Evolutionary conservation across 208 protist genomes (phyloP).

Genomic region (Leptomonas pyrrhocoris): DNA sequence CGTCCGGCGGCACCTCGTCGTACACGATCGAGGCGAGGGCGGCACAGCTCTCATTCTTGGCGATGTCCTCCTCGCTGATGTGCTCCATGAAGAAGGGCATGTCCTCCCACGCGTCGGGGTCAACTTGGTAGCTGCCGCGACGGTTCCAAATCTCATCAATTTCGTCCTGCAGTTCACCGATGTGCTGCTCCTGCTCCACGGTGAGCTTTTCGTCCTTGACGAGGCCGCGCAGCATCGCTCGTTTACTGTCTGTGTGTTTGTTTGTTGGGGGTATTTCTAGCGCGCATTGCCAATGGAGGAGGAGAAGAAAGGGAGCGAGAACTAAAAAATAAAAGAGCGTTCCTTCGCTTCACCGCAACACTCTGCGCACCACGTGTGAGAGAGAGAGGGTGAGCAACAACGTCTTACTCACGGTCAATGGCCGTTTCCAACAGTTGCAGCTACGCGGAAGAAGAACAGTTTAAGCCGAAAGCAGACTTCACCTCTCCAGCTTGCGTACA

Average conservation of each 20-base stretch:
- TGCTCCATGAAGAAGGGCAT: slow-evolving; percentile 93
- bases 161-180: slow-evolving; percentile 74
- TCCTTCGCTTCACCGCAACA: no score
- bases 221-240: slow-evolving; percentile 41
- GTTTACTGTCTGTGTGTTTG: not conserved
- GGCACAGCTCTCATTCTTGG: slow-evolving; percentile 73
- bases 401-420: no score
- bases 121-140: slow-evolving; percentile 83
- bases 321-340: no score
- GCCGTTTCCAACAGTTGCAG: no score
- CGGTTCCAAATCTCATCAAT: slow-evolving; percentile 90
- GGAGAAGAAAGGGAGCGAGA: no score
- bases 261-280: not conserved
- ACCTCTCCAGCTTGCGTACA: no score
- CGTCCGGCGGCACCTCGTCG: slow-evolving; percentile 82
- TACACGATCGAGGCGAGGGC: slow-evolving; percentile 86
- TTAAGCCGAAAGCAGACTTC: no score
- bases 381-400: no score
- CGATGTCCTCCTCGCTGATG: slow-evolving; percentile 84
- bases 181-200: slow-evolving; percentile 65
- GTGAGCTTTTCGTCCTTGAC: slow-evolving; percentile 52
- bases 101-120: slow-evolving; percentile 82
- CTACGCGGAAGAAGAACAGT: no score
- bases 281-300: no score
- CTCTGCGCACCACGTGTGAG: no score